Percentiles rank a stretch among this genome's conserved stretches.
These are phyloP conservation scores for Glycyrrhiza uralensis DNA, from an alignment of 306 rosid genomes.

Conservation along the genomic window DNA sequence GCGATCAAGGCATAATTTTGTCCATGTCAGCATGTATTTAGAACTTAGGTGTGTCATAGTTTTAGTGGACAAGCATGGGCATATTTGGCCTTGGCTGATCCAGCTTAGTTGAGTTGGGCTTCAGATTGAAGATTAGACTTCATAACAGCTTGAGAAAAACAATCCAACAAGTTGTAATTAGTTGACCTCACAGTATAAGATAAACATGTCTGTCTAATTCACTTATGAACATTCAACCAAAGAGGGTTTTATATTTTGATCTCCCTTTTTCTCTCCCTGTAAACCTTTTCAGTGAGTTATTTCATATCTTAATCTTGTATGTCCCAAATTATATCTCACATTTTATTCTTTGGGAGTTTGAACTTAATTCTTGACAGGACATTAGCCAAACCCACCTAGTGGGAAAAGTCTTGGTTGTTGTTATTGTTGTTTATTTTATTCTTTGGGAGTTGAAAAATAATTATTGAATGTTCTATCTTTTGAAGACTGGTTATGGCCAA, in stretches of 20 bases:
- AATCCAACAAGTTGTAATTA: not conserved
- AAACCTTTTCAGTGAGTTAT: not conserved
- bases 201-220: not conserved
- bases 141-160: not conserved
- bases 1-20: not conserved
- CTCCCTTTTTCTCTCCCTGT: not conserved
- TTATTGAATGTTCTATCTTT: not conserved
- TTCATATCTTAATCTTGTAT: not conserved
- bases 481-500: slow-evolving; percentile 13
- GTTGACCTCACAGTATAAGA: not conserved
- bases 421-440: not conserved
- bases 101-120: not conserved
- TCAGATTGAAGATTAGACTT: not conserved
- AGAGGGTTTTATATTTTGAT: not conserved
- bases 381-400: not conserved
- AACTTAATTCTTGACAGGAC: not conserved
- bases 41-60: too few relatives aligned
- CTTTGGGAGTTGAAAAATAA: not conserved
- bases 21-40: not conserved
- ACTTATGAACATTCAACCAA: not conserved
- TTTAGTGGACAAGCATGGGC: too few relatives aligned
- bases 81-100: not conserved
- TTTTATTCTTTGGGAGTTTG: not conserved
- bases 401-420: not conserved
- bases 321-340: not conserved